phyloP scores from a whole-genome alignment of 75 land plant genomes.

The Sequoiadendron giganteum region DNA sequence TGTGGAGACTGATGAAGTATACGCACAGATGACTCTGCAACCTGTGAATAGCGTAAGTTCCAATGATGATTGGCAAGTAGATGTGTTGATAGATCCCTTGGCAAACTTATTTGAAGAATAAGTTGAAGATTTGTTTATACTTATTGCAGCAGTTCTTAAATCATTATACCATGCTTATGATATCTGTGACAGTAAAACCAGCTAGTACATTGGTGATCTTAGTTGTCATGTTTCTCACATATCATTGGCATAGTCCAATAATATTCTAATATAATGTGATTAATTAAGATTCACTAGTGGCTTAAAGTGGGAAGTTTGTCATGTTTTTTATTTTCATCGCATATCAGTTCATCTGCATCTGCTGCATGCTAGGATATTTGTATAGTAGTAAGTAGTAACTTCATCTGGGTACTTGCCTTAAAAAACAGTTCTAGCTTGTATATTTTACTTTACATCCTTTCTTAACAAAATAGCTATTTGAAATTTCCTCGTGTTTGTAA shows the following conservation, averaged over 20 bases:
- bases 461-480: background rate
- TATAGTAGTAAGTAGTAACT: background rate
- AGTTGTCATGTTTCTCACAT: background rate
- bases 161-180: background rate
- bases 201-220: background rate
- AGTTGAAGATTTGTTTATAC: background rate
- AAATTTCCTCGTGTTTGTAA: background rate
- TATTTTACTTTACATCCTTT: background rate
- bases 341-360: background rate
- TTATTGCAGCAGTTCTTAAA: background rate
- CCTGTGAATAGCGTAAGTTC: slow-evolving; percentile 78
- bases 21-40: slow-evolving; percentile 96
- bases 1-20: slow-evolving; percentile 97
- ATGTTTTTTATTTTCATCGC: background rate
- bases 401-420: background rate
- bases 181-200: background rate
- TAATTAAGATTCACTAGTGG: background rate
- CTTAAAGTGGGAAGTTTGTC: background rate
- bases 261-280: background rate
- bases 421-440: background rate
- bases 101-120: background rate
- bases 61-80: background rate
- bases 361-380: background rate
- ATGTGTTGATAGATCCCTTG: background rate
- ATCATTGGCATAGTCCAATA: background rate